phyloP scores from a whole-genome alignment of 495 filamentous ascomycete species.

The Penicillium lividum region DNA sequence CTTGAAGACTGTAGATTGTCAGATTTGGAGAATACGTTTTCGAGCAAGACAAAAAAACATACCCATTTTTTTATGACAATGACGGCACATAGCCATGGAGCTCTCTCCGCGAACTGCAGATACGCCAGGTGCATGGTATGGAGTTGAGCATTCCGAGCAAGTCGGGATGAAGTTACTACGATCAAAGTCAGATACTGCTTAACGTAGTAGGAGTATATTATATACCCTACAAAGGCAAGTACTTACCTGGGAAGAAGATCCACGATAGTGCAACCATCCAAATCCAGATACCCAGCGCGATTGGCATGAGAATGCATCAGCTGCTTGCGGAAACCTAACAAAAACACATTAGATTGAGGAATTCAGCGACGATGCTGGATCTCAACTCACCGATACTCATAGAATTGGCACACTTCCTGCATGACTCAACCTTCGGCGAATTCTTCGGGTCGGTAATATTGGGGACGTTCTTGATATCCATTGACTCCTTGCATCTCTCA shows the following conservation, averaged over 20 bases:
- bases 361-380: not conserved
- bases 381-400: constrained; percentile 56
- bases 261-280: constrained; percentile 72
- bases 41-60: constrained; percentile 14
- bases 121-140: constrained; percentile 63
- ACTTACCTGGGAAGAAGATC: constrained; percentile 77
- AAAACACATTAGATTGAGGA: constrained; percentile 1
- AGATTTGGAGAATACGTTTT: not conserved
- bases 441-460: constrained; percentile 43
- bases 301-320: constrained; percentile 75
- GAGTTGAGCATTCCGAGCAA: constrained; percentile 75
- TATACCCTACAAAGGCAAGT: not conserved
- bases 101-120: constrained; percentile 73
- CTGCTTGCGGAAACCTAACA: constrained; percentile 65
- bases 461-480: constrained; percentile 69
- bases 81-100: constrained; percentile 73
- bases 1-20: constrained; percentile 54
- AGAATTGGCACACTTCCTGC: constrained; percentile 74
- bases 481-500: constrained; percentile 75
- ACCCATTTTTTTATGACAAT: constrained; percentile 84
- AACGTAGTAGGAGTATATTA: not conserved
- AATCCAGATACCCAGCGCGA: constrained; percentile 81
- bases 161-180: constrained; percentile 77
- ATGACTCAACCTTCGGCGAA: constrained; percentile 49
- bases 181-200: constrained; percentile 5